Conservation (phyloP, 2,329 filamentous ascomycete genomes). For the Paraphaeosphaeria sporulosa region DNA sequence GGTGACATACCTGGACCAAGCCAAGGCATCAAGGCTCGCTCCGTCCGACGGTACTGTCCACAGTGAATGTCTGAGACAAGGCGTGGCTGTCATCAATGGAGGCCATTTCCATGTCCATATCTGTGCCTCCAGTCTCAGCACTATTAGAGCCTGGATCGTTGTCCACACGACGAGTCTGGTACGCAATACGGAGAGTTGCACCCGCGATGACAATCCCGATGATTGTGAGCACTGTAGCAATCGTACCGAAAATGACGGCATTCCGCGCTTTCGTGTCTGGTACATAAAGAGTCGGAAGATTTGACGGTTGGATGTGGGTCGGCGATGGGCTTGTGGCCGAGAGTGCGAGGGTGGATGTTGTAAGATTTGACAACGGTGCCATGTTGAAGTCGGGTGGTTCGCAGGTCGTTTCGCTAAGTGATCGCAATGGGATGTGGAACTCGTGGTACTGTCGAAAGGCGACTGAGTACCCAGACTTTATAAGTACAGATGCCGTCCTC, state of each 20-base stretch:
- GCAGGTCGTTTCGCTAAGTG: background rate
- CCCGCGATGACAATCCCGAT: slow-evolving; percentile 4
- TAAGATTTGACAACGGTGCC: background rate
- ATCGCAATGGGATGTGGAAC: background rate
- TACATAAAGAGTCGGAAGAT: background rate
- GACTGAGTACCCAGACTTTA: too few species aligned
- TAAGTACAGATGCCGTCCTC: too few species aligned
- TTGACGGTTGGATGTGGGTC: background rate
- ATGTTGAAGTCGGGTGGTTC: background rate
- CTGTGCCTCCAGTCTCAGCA: background rate
- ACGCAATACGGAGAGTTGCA: slow-evolving; percentile 10
- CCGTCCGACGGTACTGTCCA: too few species aligned
- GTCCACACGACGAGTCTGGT: background rate
- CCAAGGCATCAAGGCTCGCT: too few species aligned
- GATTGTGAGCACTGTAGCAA: slow-evolving; percentile 3
- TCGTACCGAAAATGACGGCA: slow-evolving; percentile 13
- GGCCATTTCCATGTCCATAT: background rate
- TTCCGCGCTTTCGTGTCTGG: slow-evolving; percentile 10
- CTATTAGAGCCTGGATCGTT: background rate
- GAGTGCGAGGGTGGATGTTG: background rate
- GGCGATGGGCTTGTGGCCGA: background rate
- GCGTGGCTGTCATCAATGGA: background rate
- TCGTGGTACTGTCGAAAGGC: too few species aligned
- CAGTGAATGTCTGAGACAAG: background rate
- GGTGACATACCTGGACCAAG: too few species aligned